phyloP scores from a whole-genome alignment of 148 eudicot species.

The Dianthus caryophyllus region DNA sequence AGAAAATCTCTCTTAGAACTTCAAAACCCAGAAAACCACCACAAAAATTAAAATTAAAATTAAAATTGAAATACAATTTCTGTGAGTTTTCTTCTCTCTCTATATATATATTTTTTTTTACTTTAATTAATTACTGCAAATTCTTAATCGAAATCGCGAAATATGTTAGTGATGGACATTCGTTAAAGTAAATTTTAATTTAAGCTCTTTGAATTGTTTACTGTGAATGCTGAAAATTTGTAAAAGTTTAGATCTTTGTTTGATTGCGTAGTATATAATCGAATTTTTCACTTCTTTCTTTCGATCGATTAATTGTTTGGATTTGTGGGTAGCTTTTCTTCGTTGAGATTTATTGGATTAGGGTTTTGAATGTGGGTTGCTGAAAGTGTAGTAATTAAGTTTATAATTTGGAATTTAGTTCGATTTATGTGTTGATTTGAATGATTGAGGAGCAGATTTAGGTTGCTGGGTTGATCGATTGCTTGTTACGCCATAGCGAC shows the following conservation, averaged over 20 bases:
- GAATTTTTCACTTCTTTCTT: too few species aligned
- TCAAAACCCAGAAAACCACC: background rate
- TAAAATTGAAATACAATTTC: background rate
- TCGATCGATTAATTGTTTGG: constrained; percentile 3
- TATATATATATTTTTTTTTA: background rate
- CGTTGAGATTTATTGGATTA: background rate
- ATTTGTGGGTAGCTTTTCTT: background rate
- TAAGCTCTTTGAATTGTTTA: background rate
- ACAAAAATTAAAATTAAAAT: background rate
- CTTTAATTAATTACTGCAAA: background rate
- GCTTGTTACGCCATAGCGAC: too few species aligned
- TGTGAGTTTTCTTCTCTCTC: background rate
- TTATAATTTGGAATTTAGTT: background rate
- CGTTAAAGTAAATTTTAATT: background rate
- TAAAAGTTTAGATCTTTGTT: constrained; percentile 10
- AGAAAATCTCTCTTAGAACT: background rate
- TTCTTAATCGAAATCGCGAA: too few species aligned
- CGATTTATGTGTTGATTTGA: background rate
- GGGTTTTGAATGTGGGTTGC: constrained; percentile 1
- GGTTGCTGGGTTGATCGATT: background rate
- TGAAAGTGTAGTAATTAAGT: background rate
- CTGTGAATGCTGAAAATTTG: background rate
- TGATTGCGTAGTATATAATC: background rate
- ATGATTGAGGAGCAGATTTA: background rate
- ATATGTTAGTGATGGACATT: background rate